Base-by-base conservation (phyloP, 352 stramenopile genomes). In the Ophiocytium majus region DNA sequence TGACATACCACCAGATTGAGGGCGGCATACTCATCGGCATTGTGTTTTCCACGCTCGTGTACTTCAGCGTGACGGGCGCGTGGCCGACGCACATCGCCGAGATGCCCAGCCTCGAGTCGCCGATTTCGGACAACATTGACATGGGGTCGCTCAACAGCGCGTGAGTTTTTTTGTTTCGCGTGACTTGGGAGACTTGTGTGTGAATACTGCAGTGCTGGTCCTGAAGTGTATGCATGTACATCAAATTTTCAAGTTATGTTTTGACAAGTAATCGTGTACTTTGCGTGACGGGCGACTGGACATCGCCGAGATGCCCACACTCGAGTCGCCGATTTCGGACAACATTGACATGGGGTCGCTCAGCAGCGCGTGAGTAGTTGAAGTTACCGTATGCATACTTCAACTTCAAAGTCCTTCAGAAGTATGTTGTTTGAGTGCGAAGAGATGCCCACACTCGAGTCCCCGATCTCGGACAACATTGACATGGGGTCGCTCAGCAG, bases 11-110 rank as follows among this genome's bases (percentile, higher is more conserved):
- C 82, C 82, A 91, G 79, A 80, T 92, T 31, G 86, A 90, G 71
- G 90, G 90, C 79, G 89, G 75, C 32, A 90, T 92, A 79, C 80
- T 92, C 71, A 89, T 91, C 82, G 90, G 90, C 63, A 92, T 92
- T 80, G 76, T 89, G 10, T 63, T 90, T 35, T 76, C 90, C 71
- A 91, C 90, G 9, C 10, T 91, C n/a, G 79, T 90, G 35, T 82
- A 88, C 32, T 92, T 86, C 86, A 84, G 75, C 50, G 79, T 91
- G 28, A 66, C 80, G 31, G 36, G 89, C 80, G 43, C 76, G 14
- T 91, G 84, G 81, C 90, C 90, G 0, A 37, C 33, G 0, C 10
- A 84, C 23, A 86, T 91, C 33, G 66, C 90, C 9, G 49, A 91
- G 82, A n/a, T 92, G 37, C 89, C 90, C 33, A 76, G 43, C 23